These are phyloP conservation scores for Blastobotrys apis DNA, from an alignment of 1,139 yeast species.

Conservation along the genomic window DNA sequence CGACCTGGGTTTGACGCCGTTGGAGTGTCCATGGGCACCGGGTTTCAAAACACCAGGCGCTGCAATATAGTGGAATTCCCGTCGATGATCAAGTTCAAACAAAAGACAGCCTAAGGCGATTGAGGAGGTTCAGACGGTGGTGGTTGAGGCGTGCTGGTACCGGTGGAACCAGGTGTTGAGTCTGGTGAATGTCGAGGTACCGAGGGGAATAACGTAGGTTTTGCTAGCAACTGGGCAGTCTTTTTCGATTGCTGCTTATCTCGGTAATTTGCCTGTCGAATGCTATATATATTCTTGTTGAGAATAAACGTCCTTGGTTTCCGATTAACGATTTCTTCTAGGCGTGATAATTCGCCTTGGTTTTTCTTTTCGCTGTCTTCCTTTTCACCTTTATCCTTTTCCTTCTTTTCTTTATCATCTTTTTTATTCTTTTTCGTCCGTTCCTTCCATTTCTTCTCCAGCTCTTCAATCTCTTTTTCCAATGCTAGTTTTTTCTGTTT, in stretches of 20 bases:
- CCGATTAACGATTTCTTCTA: slow-evolving; percentile 31
- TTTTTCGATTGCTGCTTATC: slow-evolving; percentile 41
- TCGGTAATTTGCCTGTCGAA: slow-evolving; percentile 45
- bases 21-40: neutral
- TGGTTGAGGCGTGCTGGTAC: neutral
- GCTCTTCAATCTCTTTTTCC: slow-evolving; percentile 41
- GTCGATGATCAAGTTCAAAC: neutral
- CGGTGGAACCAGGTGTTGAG: neutral
- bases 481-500: slow-evolving; percentile 39
- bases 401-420: slow-evolving; percentile 23
- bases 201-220: slow-evolving; percentile 52
- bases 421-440: slow-evolving; percentile 23
- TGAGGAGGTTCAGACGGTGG: neutral
- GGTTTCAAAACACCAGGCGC: neutral
- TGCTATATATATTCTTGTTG: slow-evolving; percentile 49
- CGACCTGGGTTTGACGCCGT: neutral
- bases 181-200: slow-evolving; percentile 41
- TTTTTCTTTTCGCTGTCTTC: slow-evolving; percentile 20
- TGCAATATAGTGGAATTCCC: slow-evolving; percentile 1
- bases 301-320: slow-evolving; percentile 48
- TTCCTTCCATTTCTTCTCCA: slow-evolving; percentile 34
- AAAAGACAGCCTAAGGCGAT: neutral
- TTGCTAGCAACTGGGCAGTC: slow-evolving; percentile 41
- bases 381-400: slow-evolving; percentile 23
- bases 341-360: slow-evolving; percentile 24